Evolutionary conservation across 2,329 filamentous ascomycete genomes (phyloP).

Genomic region (Neofusicoccum cordaticola): DNA sequence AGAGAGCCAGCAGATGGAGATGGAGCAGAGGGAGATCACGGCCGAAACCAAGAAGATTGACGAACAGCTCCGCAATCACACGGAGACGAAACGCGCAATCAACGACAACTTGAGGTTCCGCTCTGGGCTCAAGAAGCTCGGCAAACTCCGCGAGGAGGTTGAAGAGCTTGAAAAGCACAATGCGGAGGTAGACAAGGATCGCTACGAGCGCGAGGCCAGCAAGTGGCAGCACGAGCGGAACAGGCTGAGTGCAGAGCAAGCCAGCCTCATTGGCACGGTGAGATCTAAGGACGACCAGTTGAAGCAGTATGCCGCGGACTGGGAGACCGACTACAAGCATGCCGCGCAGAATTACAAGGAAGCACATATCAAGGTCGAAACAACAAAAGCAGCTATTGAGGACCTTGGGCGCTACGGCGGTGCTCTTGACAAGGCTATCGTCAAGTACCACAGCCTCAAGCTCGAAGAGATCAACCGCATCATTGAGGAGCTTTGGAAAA

Average conservation of each 20-base stretch:
- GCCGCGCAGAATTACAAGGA: slow-evolving; percentile 79
- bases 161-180: slow-evolving; percentile 71
- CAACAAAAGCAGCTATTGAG: slow-evolving; percentile 88
- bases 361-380: slow-evolving; percentile 83
- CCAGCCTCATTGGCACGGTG: slow-evolving; percentile 72
- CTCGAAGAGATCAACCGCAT: slow-evolving; percentile 98
- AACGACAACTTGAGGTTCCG: slow-evolving; percentile 85
- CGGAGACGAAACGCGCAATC: slow-evolving; percentile 82
- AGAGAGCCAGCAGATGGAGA: slow-evolving; percentile 63
- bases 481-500: slow-evolving; percentile 93
- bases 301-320: slow-evolving; percentile 69
- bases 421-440: slow-evolving; percentile 92
- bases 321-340: slow-evolving; percentile 81
- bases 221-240: slow-evolving; percentile 67
- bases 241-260: slow-evolving; percentile 68
- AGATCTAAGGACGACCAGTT: slow-evolving; percentile 83
- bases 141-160: slow-evolving; percentile 68
- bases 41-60: slow-evolving; percentile 73
- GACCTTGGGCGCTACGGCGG: slow-evolving; percentile 79
- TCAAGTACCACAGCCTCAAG: slow-evolving; percentile 93
- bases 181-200: slow-evolving; percentile 76
- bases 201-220: slow-evolving; percentile 67
- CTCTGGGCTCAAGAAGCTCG: slow-evolving; percentile 66
- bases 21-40: slow-evolving; percentile 65
- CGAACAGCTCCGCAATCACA: slow-evolving; percentile 73